Percentiles rank a stretch among this genome's conserved stretches.
Evolutionary conservation across 2,329 filamentous ascomycete species (phyloP).

Genomic region (Tolypocladium capitatum): DNA sequence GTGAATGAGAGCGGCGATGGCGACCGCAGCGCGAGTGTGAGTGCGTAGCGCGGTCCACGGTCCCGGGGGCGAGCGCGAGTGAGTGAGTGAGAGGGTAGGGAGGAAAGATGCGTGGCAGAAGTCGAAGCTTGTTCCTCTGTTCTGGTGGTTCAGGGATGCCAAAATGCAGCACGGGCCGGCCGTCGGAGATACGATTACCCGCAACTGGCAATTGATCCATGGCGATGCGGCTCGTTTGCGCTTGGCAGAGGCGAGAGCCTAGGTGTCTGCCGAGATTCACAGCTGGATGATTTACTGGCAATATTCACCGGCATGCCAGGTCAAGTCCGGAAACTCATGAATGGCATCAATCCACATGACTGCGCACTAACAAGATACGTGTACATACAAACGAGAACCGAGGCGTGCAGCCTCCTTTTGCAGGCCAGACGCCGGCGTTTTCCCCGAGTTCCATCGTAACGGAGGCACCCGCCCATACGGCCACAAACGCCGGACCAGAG

Average conservation of each 20-base stretch:
- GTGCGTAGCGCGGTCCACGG: slow-evolving; percentile 6
- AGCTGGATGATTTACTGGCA: background rate
- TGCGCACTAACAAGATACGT: background rate
- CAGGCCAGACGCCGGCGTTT: background rate
- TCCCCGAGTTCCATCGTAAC: background rate
- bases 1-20: slow-evolving; percentile 5
- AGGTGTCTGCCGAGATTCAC: no score
- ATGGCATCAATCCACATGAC: background rate
- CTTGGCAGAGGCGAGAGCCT: background rate
- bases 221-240: background rate
- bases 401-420: no score
- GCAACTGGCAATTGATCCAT: background rate
- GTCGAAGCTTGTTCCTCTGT: slow-evolving; percentile 12
- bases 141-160: background rate
- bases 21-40: slow-evolving; percentile 6
- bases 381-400: background rate
- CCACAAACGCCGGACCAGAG: background rate
- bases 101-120: slow-evolving; percentile 8
- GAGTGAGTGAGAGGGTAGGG: slow-evolving; percentile 3
- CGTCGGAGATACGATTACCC: background rate
- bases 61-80: slow-evolving; percentile 3
- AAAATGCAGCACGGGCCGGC: background rate
- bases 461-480: background rate
- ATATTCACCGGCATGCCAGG: background rate
- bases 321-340: background rate